These are phyloP conservation scores for Sutorius australiensis DNA, from an alignment of 768 basidiomycete species.

Conservation along the genomic window DNA sequence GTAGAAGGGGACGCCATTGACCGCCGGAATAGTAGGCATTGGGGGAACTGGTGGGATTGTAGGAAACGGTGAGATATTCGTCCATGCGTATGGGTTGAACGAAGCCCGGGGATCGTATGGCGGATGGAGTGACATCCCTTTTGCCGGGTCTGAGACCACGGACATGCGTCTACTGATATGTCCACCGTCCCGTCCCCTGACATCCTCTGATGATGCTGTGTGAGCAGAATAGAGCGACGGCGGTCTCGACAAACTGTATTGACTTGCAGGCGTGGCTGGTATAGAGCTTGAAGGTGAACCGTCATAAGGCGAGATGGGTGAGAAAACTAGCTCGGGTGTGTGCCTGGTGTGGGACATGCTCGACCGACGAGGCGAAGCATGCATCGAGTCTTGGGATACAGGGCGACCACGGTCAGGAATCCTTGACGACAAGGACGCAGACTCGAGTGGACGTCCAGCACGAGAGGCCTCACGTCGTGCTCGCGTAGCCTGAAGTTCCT, in stretches of 20 bases:
- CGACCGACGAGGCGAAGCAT: constrained; percentile 18
- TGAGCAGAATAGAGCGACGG: constrained; percentile 53
- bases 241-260: constrained; percentile 44
- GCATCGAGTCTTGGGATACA: constrained; percentile 37
- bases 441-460: constrained; percentile 37
- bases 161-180: constrained; percentile 41
- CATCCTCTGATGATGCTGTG: constrained; percentile 57
- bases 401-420: constrained; percentile 33
- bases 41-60: constrained; percentile 37
- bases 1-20: constrained; percentile 40
- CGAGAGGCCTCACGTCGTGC: constrained; percentile 56
- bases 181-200: constrained; percentile 39
- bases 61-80: constrained; percentile 9
- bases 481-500: constrained; percentile 60
- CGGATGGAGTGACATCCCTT: constrained; percentile 23
- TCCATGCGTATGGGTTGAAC: constrained; percentile 31
- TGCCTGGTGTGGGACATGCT: constrained; percentile 38
- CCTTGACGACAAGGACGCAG: constrained; percentile 19
- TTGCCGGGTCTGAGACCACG: constrained; percentile 32
- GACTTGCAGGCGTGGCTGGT: constrained; percentile 35
- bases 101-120: constrained; percentile 27
- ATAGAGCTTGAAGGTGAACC: constrained; percentile 54
- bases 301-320: constrained; percentile 33
- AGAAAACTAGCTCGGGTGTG: constrained; percentile 42
- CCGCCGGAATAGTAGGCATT: constrained; percentile 32